phyloP scores from a whole-genome alignment of 192 early-diverging fungal species.

The Cetraspora pellucida region DNA sequence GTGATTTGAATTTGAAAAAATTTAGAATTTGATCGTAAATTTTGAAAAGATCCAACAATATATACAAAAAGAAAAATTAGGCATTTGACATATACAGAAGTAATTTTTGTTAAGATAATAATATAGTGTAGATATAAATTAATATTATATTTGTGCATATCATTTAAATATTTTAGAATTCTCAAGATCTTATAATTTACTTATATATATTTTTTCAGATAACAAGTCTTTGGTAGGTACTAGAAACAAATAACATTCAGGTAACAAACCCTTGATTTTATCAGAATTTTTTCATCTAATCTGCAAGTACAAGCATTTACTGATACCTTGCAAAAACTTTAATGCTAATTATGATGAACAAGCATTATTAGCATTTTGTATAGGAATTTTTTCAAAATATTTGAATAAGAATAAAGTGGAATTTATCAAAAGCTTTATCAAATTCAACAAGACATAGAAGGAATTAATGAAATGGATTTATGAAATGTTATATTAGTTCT shows the following conservation, averaged over 20 bases:
- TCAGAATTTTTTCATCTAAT: slow-evolving; percentile 37
- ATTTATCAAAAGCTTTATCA: slow-evolving; percentile 51
- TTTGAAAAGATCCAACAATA: slow-evolving; percentile 42
- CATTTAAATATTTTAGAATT: slow-evolving; percentile 16
- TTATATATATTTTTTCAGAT: slow-evolving; percentile 7
- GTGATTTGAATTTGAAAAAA: slow-evolving; percentile 45
- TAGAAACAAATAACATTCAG: not conserved
- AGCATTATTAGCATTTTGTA: slow-evolving; percentile 44
- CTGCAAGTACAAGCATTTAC: slow-evolving; percentile 47
- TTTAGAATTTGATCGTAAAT: slow-evolving; percentile 36
- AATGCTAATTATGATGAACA: slow-evolving; percentile 36
- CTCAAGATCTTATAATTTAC: slow-evolving; percentile 27
- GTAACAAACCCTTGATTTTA: slow-evolving; percentile 9
- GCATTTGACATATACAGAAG: slow-evolving; percentile 51
- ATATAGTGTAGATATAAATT: not conserved
- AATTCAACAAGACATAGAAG: slow-evolving; percentile 16
- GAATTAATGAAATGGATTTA: not conserved
- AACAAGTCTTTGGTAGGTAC: not conserved
- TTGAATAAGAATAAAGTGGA: slow-evolving; percentile 56
- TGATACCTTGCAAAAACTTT: slow-evolving; percentile 35
- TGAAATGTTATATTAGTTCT: slow-evolving; percentile 29
- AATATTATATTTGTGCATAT: not conserved
- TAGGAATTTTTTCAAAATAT: slow-evolving; percentile 53
- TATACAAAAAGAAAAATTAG: slow-evolving; percentile 51
- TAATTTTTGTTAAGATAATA: too few relatives aligned